Evolutionary conservation across 768 basidiomycete species (phyloP), one percentile per base, ranked within the genome.

Genomic region (Tulasnella sp.): DNA sequence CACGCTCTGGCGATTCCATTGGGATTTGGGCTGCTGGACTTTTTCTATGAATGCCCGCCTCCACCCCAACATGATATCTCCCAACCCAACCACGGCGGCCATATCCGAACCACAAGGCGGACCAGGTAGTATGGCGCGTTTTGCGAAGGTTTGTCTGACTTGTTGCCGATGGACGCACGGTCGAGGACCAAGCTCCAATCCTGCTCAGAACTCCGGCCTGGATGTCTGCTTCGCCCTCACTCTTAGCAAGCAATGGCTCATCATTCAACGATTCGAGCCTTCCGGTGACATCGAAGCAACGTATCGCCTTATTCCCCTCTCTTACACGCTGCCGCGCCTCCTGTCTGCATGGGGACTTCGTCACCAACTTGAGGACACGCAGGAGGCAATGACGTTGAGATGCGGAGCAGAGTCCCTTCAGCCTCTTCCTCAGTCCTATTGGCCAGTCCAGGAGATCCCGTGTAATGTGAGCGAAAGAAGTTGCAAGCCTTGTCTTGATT

Each of bases 121-220:
- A 96, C 89, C 93, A 94, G 89, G 95, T 96, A 83, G 93, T 93
- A 75, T 92, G 92, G 86, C 91, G 91, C 85, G 91, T 94, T 86
- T 94, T 93, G 87, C 90, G 91, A 74, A 96, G 95, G 88, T 91
- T 95, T 76, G 90, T 90, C 85, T 91, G 92, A 84, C 89, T 94
- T 83, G 88, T 96, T 82, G 89, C 91, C 85, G 88, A 93, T 84
- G 93, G 93, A 22, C 88, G 94, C 81, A 88, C 91, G 24, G 92
- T 92, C 60, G 85, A 90, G 89, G 24, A 28, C 14, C 41, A 18
- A 37, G 2, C 40, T 34, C 72, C 78, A 40, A 48, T 3, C 40
- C 34, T 7, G 20, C 28, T 31, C 37, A 58, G 18, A 58, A 28
- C 40, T 60, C 81, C 79, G 84, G 84, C 86, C 80, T 80, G 78